Evolutionary conservation across 805 yeast species (phyloP), one percentile per base, ranked within the genome.

Genomic region (Monosporozyma aquatica): DNA sequence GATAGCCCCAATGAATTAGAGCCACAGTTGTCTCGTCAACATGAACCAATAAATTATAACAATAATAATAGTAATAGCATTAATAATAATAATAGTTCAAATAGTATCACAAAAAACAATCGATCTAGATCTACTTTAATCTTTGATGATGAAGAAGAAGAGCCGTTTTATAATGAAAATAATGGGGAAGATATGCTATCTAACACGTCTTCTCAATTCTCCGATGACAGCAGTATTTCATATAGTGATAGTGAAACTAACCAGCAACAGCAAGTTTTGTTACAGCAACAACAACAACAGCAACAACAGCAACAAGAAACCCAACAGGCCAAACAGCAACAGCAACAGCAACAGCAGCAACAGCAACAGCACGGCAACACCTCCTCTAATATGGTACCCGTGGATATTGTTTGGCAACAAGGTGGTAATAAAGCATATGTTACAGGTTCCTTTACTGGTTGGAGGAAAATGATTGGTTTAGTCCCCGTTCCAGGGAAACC

Each of bases 401-500:
- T 87, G 1, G 87, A 82, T 43, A 82, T 87, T 44, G 78, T 77
- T 49, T 90, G 98, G 98, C 80, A 78, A 14, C 95, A 90, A 62
- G 97, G 97, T n/a, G 98, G 98, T 47, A 76, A 76, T 39, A 84
- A 84, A 54, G 97, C 92, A 2, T 92, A 87, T 61, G 95, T 90
- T 11, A 92, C 97, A 27, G 98, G 98, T 39, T 84, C 97, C 1
- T 90, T 90, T 65, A 92, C 98, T 0, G 96, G 95, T 3, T 92
- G 98, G 97, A 72, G 96, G 51, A 90, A 89, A 64, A 90, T 92
- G 97, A 89, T 90, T 56, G 95, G 95, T 30, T 68, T 92, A 53
- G 72, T 72, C 24, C 65, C 67, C 8, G 64, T 63, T 11, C 51
- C 59, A 5, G 58, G 55, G 24, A 61, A 59, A 24, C 64, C 62